Conservation (phyloP, 1,284 basidiomycete genomes). For the Trametes polyzona region DNA sequence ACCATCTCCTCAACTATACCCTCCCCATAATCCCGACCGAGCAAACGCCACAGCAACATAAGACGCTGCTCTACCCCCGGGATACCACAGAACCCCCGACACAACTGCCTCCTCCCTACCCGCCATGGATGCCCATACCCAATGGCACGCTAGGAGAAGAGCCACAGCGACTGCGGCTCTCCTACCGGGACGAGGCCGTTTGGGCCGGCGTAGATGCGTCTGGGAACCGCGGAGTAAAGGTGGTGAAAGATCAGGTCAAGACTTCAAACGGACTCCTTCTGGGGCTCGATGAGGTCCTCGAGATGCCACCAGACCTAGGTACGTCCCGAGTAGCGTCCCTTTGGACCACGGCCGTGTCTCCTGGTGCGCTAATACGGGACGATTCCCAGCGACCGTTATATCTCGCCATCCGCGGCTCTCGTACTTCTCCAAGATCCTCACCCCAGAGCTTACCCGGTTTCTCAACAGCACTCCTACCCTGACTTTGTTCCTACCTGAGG, state of each 20-base stretch:
- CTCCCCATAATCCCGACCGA: constrained; percentile 53
- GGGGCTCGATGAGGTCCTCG: constrained; percentile 77
- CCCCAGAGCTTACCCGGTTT: constrained; percentile 53
- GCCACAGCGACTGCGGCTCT: constrained; percentile 80
- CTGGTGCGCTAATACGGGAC: constrained; percentile 12
- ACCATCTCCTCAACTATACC: constrained; percentile 92
- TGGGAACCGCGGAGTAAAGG: constrained; percentile 68
- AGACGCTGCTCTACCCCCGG: constrained; percentile 76
- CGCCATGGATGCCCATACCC: constrained; percentile 86
- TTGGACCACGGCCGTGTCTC: background rate
- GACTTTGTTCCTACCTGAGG: constrained; percentile 89
- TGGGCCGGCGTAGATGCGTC: constrained; percentile 75
- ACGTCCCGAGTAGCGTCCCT: constrained; percentile 30
- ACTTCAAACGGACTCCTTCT: constrained; percentile 81
- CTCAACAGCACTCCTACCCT: constrained; percentile 72
- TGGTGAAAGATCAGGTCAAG: constrained; percentile 58
- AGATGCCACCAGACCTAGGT: constrained; percentile 81
- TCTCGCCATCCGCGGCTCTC: constrained; percentile 61
- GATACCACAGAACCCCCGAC: constrained; percentile 57
- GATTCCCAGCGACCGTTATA: constrained; percentile 56
- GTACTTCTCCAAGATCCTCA: constrained; percentile 73
- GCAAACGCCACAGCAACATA: constrained; percentile 45
- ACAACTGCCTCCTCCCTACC: constrained; percentile 68
- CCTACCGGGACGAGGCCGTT: constrained; percentile 50
- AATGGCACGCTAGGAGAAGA: constrained; percentile 82